A percentile compares a stretch with the other conserved stretches of the same genome.
Evolutionary conservation across 2,329 filamentous ascomycete genomes (phyloP).

Genomic region (Trichoderma sp.): DNA sequence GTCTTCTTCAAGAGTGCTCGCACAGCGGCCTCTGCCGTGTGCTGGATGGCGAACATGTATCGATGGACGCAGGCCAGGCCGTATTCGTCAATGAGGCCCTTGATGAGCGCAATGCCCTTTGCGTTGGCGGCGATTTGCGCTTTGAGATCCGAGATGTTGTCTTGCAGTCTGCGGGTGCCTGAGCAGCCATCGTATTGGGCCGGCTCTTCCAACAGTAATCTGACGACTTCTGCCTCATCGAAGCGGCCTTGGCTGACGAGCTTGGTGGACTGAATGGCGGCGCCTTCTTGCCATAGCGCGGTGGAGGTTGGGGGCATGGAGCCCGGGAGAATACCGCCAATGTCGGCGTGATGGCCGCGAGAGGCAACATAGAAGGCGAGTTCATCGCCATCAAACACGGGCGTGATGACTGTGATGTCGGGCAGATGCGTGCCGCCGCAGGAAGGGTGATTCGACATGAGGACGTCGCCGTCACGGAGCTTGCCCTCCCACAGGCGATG

Average conservation of each 20-base stretch:
- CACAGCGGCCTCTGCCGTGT: conserved; percentile 61
- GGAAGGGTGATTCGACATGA: conserved; percentile 40
- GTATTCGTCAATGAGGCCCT: conserved; percentile 71
- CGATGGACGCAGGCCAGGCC: conserved; percentile 71
- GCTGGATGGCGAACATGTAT: conserved; percentile 47
- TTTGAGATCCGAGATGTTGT: conserved; percentile 85
- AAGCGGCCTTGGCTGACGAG: conserved; percentile 76
- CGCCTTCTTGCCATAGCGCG: conserved; percentile 65
- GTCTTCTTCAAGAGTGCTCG: conserved; percentile 47
- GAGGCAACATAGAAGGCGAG: conserved; percentile 58
- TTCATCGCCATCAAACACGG: conserved; percentile 47
- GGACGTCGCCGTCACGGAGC: conserved; percentile 40
- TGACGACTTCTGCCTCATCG: conserved; percentile 73
- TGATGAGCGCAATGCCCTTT: conserved; percentile 77
- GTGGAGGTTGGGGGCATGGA: conserved; percentile 79
- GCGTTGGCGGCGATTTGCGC: conserved; percentile 86
- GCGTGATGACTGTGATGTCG: conserved; percentile 43
- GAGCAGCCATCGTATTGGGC: conserved; percentile 74
- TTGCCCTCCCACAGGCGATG: conserved; percentile 64
- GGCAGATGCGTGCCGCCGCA: conserved; percentile 44
- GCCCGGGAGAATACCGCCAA: conserved; percentile 78
- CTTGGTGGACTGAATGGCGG: conserved; percentile 66
- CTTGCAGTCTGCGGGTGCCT: conserved; percentile 75
- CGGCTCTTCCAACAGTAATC: conserved; percentile 72
- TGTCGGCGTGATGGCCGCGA: conserved; percentile 50